Percentiles rank a stretch among this genome's conserved stretches.
Conservation (phyloP, 2,329 filamentous ascomycete genomes). For the Cryphonectria carpinicola region DNA sequence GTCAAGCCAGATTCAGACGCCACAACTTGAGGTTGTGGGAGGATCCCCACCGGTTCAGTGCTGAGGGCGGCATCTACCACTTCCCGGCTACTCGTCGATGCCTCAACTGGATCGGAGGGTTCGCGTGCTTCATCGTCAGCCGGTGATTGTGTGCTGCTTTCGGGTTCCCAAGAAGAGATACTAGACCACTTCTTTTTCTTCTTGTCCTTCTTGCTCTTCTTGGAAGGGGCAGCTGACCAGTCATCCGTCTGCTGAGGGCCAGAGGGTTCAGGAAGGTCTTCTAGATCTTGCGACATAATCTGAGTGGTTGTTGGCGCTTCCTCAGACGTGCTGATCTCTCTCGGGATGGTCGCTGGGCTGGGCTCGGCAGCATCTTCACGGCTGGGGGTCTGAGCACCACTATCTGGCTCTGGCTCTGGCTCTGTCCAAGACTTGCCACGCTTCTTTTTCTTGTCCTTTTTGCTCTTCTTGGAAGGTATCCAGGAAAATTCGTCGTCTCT, state of each 20-base stretch:
- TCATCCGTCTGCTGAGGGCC: slow-evolving; percentile 31
- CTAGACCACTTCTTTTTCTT: slow-evolving; percentile 38
- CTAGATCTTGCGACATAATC: background rate
- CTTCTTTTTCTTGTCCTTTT: slow-evolving; percentile 42
- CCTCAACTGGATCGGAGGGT: background rate
- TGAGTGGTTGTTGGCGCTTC: background rate
- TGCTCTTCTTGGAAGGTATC: slow-evolving; percentile 36
- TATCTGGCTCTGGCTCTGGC: slow-evolving; percentile 15
- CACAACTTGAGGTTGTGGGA: background rate
- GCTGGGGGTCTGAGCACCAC: slow-evolving; percentile 21
- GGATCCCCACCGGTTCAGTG: background rate
- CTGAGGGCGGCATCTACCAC: background rate
- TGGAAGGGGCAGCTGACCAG: slow-evolving; percentile 34
- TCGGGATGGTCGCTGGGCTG: slow-evolving; percentile 5
- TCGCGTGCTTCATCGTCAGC: slow-evolving; percentile 16
- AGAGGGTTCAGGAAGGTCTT: background rate
- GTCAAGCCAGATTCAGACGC: background rate
- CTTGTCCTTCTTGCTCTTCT: slow-evolving; percentile 40
- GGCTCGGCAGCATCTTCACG: slow-evolving; percentile 20
- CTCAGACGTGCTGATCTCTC: background rate
- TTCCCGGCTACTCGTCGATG: background rate
- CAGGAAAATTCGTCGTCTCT: slow-evolving; percentile 35
- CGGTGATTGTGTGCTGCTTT: slow-evolving; percentile 20
- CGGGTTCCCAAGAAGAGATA: slow-evolving; percentile 27
- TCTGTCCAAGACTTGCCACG: slow-evolving; percentile 32